Evolutionary conservation across 2,329 filamentous ascomycete genomes (phyloP), one percentile per base, ranked within the genome.

Genomic region (Septoria petroselini): DNA sequence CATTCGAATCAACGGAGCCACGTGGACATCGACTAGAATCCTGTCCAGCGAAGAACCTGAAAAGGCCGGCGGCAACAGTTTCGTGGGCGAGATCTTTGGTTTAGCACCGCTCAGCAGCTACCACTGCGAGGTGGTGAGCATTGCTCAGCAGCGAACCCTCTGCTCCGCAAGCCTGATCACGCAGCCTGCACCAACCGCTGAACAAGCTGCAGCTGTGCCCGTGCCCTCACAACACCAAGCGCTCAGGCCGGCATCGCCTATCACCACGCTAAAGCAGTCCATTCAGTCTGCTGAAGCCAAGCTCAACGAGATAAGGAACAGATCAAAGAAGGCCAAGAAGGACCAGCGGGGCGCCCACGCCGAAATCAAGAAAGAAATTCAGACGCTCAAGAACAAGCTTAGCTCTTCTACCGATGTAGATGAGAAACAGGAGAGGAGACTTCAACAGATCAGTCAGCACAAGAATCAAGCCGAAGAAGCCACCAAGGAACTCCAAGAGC

Each of bases 11-110:
- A 91, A 91, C 68, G 84, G 88, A 42, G 85, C 86, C 7, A 78
- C 83, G 53, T 91, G 87, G 87, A 86, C 86, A 63, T 86, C 86
- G 1, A 87, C 85, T 8, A 79, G 84, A 58, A 89, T 91, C 62
- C 78, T 65, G 43, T 79, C 48, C 62, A 73, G 35, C 67, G 37
- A 48, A 17, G 52, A 52, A 18, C 33, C 47, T 15, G 50, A 50
- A 12, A 33, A 48, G 15, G 75, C 50, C 66, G 71, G 42, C 68
- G 52, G 71, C 69, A 59, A 72, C 70, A 76, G 79, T 39, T 91
- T 84, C 83, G 81, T 80, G 21, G 87, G 86, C 57, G 80, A 83
- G 65, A 81, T 85, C 44, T 83, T 80, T 53, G 82, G 82, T 52
- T 74, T 85, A 40, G 81, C 86, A 14, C 84, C 87, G 6, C 75